Evolutionary conservation across 805 yeast species (phyloP), one percentile per base, ranked within the genome.

Genomic region (Metschnikowia proteae): DNA sequence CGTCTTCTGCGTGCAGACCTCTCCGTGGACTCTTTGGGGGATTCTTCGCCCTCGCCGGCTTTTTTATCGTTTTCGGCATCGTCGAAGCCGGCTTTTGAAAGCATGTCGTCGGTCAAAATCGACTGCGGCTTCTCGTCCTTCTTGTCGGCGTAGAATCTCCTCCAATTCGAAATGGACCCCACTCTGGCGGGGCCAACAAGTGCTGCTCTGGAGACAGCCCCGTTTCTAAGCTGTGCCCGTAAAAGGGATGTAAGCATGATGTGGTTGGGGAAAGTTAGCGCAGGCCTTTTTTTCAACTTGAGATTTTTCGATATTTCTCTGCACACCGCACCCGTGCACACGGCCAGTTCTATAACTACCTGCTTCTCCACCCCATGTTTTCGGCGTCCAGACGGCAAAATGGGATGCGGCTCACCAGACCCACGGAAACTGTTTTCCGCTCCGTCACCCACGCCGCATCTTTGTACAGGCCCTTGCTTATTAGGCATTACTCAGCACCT

Each of bases 41-140:
- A 50, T 5, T 35, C 33, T 11, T 41, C n/a, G 26, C 26, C 32
- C 13, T 33, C 9, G 5, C 27, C 46, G 31, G 61, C 45, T 27
- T 53, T 57, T 9, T 59, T 57, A 45, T 53, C 52, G 25, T 51
- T 56, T 38, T 54, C 50, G 28, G 56, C 59, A 9, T 66, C 75
- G 38, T 88, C 92, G 48, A 90, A 81, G 34, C 97, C 97, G 9
- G 96, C 96, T 60, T 83, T 81, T 30, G 86, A 84, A 50, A 91
- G 75, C 60, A 90, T 60, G 61, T 90, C 96, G 53, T 91, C 96
- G 43, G 85, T 82, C 53, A 91, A 73, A 56, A 90, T 78, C 17
- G 87, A 78, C 54, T 79, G 61, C 32, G 65, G 64, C 37, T 62
- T 55, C 32, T 59, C 48, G 11, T 52, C 57, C 50, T 63, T 61